Percentiles rank a stretch among this genome's conserved stretches.
Conservation (phyloP, 164 flowering plant genomes). For the Buxus sempervirens region DNA sequence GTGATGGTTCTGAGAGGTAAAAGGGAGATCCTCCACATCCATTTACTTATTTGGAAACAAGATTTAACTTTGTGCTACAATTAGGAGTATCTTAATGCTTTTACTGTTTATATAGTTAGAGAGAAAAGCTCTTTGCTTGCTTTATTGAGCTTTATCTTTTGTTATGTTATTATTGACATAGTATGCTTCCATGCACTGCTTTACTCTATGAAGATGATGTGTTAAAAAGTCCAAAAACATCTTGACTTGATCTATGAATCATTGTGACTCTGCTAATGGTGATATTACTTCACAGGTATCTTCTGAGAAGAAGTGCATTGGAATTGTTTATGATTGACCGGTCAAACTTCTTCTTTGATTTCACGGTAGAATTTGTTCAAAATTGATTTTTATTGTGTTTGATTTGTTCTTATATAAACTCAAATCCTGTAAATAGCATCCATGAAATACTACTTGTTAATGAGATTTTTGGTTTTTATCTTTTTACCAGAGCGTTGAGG, state of each 20-base stretch:
- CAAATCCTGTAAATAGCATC: not conserved
- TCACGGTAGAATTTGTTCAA: constrained; percentile 57
- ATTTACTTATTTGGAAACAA: not conserved
- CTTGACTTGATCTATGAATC: not conserved
- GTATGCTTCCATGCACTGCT: not conserved
- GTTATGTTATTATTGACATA: not conserved
- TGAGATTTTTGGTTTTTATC: not conserved
- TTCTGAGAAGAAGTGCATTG: constrained; percentile 91
- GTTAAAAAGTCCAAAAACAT: not conserved
- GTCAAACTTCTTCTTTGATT: constrained; percentile 96
- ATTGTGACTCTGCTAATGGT: constrained; percentile 8
- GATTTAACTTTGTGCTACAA: not conserved
- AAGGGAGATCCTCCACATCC: not conserved
- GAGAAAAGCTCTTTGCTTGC: not conserved
- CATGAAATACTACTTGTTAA: not conserved
- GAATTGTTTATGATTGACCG: constrained; percentile 97
- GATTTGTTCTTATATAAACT: constrained; percentile 2
- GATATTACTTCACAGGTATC: constrained; percentile 54
- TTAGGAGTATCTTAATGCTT: not conserved
- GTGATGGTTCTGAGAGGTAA: too few species aligned
- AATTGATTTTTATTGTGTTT: not conserved
- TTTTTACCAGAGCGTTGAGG: constrained; percentile 64
- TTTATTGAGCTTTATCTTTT: not conserved
- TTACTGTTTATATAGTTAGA: not conserved
- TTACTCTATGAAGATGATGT: not conserved